Evolutionary conservation across 352 stramenopile species (phyloP).

Genomic region (Globisporangium camurandrum): DNA sequence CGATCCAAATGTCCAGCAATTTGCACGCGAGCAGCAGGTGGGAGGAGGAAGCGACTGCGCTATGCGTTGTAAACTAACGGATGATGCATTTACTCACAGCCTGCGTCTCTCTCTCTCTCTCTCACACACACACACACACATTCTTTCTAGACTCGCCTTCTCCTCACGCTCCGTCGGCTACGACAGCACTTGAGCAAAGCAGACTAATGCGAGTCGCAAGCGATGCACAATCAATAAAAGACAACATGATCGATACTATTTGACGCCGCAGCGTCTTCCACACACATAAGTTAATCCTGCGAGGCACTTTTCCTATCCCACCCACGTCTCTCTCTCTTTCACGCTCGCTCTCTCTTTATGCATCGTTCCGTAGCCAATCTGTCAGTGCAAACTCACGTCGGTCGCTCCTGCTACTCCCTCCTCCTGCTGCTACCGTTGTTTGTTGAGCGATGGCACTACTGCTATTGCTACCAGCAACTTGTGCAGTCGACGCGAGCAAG

Average conservation of each 20-base stretch:
- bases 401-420: too few species aligned
- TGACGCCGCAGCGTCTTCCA: too few species aligned
- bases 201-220: background rate
- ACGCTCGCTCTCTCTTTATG: background rate
- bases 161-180: background rate
- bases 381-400: conserved; percentile 54
- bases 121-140: background rate
- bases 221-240: background rate
- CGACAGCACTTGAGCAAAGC: background rate
- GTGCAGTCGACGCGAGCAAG: conserved; percentile 33
- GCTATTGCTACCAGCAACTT: conserved; percentile 9
- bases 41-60: too few species aligned
- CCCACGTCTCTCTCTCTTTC: background rate
- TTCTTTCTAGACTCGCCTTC: too few species aligned
- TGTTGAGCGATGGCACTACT: conserved; percentile 8
- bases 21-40: conserved; percentile 22
- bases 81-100: background rate
- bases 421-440: too few species aligned
- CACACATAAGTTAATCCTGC: too few species aligned
- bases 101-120: background rate
- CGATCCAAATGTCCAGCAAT: conserved; percentile 16
- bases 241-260: background rate
- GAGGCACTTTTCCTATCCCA: too few species aligned
- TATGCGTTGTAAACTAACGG: too few species aligned
- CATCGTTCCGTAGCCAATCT: conserved; percentile 53